Conservation (phyloP, 805 yeast genomes). For the Jamesozyma gamospora region DNA sequence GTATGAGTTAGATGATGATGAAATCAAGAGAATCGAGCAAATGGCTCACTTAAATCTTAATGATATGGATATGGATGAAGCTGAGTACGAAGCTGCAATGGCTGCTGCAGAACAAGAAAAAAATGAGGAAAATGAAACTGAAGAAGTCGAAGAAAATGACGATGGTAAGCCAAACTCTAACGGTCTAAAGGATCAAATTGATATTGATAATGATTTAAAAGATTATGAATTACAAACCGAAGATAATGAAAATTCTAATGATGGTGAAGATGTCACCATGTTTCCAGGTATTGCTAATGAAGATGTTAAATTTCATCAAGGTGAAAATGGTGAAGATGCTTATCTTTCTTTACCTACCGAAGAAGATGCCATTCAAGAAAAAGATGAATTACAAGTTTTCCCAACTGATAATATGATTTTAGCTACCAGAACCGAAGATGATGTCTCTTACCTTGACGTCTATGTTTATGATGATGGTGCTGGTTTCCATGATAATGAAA, state of each 20-base stretch:
- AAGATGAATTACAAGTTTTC: slow-evolving; percentile 72
- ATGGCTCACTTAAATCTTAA: slow-evolving; percentile 75
- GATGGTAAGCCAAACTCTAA: slow-evolving; percentile 6
- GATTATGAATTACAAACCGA: slow-evolving; percentile 37
- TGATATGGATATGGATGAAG: slow-evolving; percentile 62
- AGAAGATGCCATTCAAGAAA: slow-evolving; percentile 62
- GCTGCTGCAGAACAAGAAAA: slow-evolving; percentile 25
- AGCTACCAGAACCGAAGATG: slow-evolving; percentile 94
- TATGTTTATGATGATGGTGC: slow-evolving; percentile 93
- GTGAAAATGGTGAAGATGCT: slow-evolving; percentile 34
- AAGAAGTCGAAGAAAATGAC: slow-evolving; percentile 10
- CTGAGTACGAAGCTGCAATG: slow-evolving; percentile 34
- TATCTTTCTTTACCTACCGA: slow-evolving; percentile 38
- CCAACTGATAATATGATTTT: slow-evolving; percentile 85
- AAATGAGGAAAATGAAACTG: slow-evolving; percentile 17
- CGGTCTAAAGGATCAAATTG: slow-evolving; percentile 42
- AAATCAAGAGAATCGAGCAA: slow-evolving; percentile 79
- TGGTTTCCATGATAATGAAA: slow-evolving; percentile 60
- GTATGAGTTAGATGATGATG: slow-evolving; percentile 82
- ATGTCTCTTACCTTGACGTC: slow-evolving; percentile 81
- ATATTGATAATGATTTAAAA: slow-evolving; percentile 73
- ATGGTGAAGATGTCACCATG: slow-evolving; percentile 54
- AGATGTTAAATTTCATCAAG: slow-evolving; percentile 45
- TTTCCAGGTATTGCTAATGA: slow-evolving; percentile 63
- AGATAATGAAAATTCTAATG: slow-evolving; percentile 33